Conservation (phyloP, 1,284 basidiomycete species). For the Ustilago vetiveriae region DNA sequence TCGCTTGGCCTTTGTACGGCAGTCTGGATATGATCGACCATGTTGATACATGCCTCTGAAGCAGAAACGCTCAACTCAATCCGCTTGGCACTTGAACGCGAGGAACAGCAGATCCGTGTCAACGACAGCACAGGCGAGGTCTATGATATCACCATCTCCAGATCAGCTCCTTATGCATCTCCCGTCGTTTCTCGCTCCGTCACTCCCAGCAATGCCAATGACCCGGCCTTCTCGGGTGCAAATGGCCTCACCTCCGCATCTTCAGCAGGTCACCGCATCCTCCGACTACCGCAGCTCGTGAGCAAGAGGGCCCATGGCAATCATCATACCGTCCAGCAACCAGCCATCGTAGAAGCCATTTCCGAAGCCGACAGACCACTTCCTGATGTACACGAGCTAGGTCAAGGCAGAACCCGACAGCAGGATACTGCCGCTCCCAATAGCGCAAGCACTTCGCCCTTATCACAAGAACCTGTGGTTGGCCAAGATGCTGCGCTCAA, state of each 20-base stretch:
- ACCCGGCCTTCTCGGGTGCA: constrained; percentile 13
- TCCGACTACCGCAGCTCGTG: constrained; percentile 56
- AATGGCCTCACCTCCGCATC: constrained; percentile 20
- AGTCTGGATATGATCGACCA: constrained; percentile 22
- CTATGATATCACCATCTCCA: constrained; percentile 61
- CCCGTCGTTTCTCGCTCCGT: constrained; percentile 48
- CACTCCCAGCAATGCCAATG: constrained; percentile 44
- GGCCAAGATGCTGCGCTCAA: constrained; percentile 38
- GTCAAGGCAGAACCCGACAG: constrained; percentile 11
- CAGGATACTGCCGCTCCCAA: constrained; percentile 6
- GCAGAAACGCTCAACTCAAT: constrained; percentile 56
- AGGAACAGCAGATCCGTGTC: constrained; percentile 61
- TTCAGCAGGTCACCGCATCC: constrained; percentile 43
- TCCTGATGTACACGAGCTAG: constrained; percentile 12
- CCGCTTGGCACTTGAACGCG: constrained; percentile 54
- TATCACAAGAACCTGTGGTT: constrained; percentile 3
- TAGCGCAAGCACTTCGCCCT: neutral
- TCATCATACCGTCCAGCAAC: constrained; percentile 14
- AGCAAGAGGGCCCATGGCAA: constrained; percentile 44
- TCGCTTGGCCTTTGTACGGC: neutral
- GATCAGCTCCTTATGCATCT: constrained; percentile 60
- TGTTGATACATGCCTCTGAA: constrained; percentile 53
- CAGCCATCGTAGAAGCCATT: constrained; percentile 12
- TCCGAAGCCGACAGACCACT: constrained; percentile 3
- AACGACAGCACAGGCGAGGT: constrained; percentile 59